Evolutionary conservation across 768 basidiomycete species (phyloP).

Genomic region (Calocybe cyanea): DNA sequence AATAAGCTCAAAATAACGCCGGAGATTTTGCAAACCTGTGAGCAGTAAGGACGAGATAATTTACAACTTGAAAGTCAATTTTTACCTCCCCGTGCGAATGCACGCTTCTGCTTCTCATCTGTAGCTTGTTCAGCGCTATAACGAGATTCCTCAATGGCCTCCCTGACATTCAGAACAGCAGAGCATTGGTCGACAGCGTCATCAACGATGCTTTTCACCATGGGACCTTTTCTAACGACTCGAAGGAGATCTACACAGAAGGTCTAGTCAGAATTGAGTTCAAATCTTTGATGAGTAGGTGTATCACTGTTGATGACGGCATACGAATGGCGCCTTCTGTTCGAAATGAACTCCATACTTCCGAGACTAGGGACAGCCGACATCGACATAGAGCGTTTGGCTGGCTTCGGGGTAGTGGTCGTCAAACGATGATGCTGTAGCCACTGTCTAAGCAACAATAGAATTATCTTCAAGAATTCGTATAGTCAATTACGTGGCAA

Average conservation of each 20-base stretch:
- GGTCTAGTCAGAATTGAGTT: slow-evolving; percentile 4
- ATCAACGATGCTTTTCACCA: slow-evolving; percentile 84
- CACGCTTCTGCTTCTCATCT: slow-evolving; percentile 65
- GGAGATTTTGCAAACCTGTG: slow-evolving; percentile 72
- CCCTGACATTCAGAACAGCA: slow-evolving; percentile 78
- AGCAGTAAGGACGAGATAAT: slow-evolving; percentile 6
- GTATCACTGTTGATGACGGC: slow-evolving; percentile 84
- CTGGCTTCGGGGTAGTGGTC: slow-evolving; percentile 29
- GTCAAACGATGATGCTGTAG: slow-evolving; percentile 42
- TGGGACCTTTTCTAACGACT: slow-evolving; percentile 81
- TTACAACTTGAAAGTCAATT: background rate
- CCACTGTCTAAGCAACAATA: slow-evolving; percentile 86
- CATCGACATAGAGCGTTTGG: slow-evolving; percentile 42
- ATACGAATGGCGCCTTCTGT: slow-evolving; percentile 58
- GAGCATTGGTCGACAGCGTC: slow-evolving; percentile 85
- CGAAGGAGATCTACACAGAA: slow-evolving; percentile 63
- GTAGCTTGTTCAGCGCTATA: slow-evolving; percentile 71
- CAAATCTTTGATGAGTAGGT: background rate
- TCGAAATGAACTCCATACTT: slow-evolving; percentile 28
- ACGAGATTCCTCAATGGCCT: slow-evolving; percentile 83
- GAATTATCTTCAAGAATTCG: slow-evolving; percentile 50
- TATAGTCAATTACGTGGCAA: background rate
- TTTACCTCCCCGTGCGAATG: slow-evolving; percentile 69
- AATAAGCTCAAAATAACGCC: slow-evolving; percentile 81
- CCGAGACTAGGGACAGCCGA: slow-evolving; percentile 31